phyloP scores from a whole-genome alignment of 306 rosid species.

The Fragaria ananassa region DNA sequence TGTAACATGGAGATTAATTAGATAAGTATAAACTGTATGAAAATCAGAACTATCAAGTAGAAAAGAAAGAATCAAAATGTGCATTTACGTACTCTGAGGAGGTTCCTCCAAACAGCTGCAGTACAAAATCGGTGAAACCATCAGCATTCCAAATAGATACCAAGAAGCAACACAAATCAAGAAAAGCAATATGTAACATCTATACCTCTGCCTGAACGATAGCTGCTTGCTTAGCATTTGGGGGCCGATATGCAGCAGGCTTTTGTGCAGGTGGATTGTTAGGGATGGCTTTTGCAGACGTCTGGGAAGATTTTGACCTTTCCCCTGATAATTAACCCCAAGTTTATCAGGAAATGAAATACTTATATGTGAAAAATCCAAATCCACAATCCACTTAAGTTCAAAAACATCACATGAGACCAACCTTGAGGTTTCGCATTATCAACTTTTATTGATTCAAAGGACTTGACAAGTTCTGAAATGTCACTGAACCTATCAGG shows the following conservation, averaged over 20 bases:
- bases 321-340: slow-evolving; percentile 50
- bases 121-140: slow-evolving; percentile 20
- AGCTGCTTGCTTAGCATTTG: slow-evolving; percentile 82
- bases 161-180: background rate
- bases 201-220: slow-evolving; percentile 82
- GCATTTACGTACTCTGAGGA: slow-evolving; percentile 56
- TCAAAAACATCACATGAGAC: slow-evolving; percentile 10
- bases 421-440: slow-evolving; percentile 67
- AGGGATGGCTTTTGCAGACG: slow-evolving; percentile 38
- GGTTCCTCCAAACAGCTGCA: slow-evolving; percentile 76
- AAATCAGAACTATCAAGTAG: background rate
- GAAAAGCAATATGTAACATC: slow-evolving; percentile 5
- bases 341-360: slow-evolving; percentile 20
- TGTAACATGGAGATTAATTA: slow-evolving; percentile 23
- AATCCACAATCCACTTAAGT: slow-evolving; percentile 8
- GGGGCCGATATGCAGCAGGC: slow-evolving; percentile 93
- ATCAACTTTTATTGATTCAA: slow-evolving; percentile 52
- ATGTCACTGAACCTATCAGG: slow-evolving; percentile 66
- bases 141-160: slow-evolving; percentile 14
- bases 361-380: slow-evolving; percentile 7
- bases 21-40: slow-evolving; percentile 16
- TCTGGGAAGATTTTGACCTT: slow-evolving; percentile 47
- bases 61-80: slow-evolving; percentile 1
- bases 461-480: slow-evolving; percentile 54
- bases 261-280: slow-evolving; percentile 56